These are phyloP conservation scores for Ceratocystis variospora DNA, from an alignment of 2,329 filamentous ascomycete genomes.

Conservation along the genomic window DNA sequence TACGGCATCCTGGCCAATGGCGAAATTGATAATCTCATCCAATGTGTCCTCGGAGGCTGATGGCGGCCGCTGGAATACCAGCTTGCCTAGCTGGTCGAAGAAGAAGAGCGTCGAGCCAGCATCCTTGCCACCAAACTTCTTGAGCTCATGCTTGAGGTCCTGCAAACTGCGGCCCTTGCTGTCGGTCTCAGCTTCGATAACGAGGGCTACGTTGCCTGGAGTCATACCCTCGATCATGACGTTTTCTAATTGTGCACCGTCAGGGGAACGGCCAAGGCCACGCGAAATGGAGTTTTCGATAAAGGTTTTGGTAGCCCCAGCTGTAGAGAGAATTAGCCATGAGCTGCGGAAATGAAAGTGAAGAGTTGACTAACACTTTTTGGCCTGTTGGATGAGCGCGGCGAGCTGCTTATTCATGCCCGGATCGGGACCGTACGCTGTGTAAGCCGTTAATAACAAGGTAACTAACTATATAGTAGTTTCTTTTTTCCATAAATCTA, in stretches of 20 bases:
- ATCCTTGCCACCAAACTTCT: constrained; percentile 53
- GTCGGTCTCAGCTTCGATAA: constrained; percentile 78
- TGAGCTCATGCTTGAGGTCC: constrained; percentile 58
- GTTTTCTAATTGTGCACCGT: constrained; percentile 61
- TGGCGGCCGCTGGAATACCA: constrained; percentile 45
- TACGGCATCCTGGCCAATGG: constrained; percentile 14
- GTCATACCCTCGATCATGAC: constrained; percentile 70
- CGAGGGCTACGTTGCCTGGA: constrained; percentile 59
- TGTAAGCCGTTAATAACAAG: not conserved
- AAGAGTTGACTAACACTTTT: constrained; percentile 44
- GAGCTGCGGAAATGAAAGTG: not conserved
- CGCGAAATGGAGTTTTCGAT: constrained; percentile 80
- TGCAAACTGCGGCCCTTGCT: constrained; percentile 59
- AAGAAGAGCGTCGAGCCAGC: constrained; percentile 63
- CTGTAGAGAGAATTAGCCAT: constrained; percentile 27
- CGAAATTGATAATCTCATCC: constrained; percentile 17
- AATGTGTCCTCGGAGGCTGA: constrained; percentile 3
- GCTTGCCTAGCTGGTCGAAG: constrained; percentile 67
- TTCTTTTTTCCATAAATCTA: constrained; percentile 22
- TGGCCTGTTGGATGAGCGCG: constrained; percentile 58
- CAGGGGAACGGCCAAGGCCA: constrained; percentile 68
- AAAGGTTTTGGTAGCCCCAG: constrained; percentile 65
- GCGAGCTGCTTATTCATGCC: constrained; percentile 64
- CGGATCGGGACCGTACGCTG: constrained; percentile 27
- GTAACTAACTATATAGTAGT: no score